These are phyloP conservation scores for Cryptococcus depauperatus DNA, from an alignment of 1,284 basidiomycete species.

Conservation along the genomic window DNA sequence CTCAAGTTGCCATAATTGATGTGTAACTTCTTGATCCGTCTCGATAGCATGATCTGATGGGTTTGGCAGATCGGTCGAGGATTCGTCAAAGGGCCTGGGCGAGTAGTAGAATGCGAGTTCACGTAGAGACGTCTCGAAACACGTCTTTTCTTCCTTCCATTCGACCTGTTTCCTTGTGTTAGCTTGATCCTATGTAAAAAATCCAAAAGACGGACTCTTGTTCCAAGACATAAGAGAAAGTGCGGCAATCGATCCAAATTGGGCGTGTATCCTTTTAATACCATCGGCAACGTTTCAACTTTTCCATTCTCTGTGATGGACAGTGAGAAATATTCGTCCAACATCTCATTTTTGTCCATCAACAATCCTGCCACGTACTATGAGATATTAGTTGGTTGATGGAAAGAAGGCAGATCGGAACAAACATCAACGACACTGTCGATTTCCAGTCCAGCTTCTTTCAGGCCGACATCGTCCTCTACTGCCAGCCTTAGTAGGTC, in stretches of 20 bases:
- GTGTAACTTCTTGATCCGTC: constrained; percentile 33
- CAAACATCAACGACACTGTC: constrained; percentile 61
- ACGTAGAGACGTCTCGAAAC: constrained; percentile 74
- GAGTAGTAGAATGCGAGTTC: constrained; percentile 88
- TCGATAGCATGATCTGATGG: neutral
- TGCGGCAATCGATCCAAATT: constrained; percentile 76
- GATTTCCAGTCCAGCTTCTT: constrained; percentile 32
- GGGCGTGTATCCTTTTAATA: constrained; percentile 76
- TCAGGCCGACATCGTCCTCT: constrained; percentile 53
- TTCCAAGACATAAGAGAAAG: constrained; percentile 76
- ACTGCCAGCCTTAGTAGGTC: constrained; percentile 71
- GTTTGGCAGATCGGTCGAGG: constrained; percentile 7
- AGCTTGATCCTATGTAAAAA: neutral
- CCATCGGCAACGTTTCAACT: constrained; percentile 67
- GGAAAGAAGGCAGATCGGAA: neutral
- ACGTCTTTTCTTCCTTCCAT: constrained; percentile 76
- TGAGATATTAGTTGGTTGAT: neutral
- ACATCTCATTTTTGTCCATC: constrained; percentile 63
- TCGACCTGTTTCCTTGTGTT: constrained; percentile 55
- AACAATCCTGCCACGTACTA: constrained; percentile 37
- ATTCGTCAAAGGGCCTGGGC: constrained; percentile 49
- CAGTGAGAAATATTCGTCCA: constrained; percentile 86
- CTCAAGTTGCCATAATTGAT: constrained; percentile 73
- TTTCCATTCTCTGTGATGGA: constrained; percentile 57
- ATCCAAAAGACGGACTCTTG: constrained; percentile 53